A percentile compares a stretch with the other conserved stretches of the same genome.
phyloP scores from a whole-genome alignment of 2,329 filamentous ascomycete species.

The Botrytis sinoallii region DNA sequence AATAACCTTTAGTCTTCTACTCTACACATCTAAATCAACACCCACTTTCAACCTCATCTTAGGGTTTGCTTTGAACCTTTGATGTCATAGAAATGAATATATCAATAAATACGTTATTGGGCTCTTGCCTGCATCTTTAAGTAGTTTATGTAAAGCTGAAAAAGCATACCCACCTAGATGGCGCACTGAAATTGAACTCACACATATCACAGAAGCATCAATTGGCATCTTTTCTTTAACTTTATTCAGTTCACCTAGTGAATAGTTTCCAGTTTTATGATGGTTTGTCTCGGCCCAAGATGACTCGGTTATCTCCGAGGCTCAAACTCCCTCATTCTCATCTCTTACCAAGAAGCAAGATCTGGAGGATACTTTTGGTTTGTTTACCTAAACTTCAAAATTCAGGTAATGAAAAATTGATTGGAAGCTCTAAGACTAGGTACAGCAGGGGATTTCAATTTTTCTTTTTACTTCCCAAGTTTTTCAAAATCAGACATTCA shows the following conservation, averaged over 20 bases:
- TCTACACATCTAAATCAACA: fast-evolving
- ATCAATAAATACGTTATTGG: neutral
- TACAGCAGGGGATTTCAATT: no score
- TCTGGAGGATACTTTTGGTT: no score
- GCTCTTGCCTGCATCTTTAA: neutral
- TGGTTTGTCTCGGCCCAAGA: neutral
- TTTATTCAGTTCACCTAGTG: neutral
- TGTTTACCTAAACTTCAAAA: no score
- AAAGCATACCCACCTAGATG: neutral
- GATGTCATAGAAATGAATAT: neutral
- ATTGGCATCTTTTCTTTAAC: neutral
- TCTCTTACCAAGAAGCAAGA: no score
- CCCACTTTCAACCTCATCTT: neutral
- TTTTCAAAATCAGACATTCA: no score
- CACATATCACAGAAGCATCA: neutral
- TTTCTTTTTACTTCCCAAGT: no score
- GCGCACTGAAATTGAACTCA: neutral
- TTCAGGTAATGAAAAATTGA: no score
- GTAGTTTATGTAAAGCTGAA: neutral
- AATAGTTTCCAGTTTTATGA: neutral
- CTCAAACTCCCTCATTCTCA: no score
- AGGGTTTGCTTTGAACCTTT: neutral
- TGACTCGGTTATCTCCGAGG: neutral
- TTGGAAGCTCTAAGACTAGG: no score
- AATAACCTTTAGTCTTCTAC: neutral